phyloP scores from a whole-genome alignment of 2,329 filamentous ascomycete species.

The Albophoma yamanashiensis region DNA sequence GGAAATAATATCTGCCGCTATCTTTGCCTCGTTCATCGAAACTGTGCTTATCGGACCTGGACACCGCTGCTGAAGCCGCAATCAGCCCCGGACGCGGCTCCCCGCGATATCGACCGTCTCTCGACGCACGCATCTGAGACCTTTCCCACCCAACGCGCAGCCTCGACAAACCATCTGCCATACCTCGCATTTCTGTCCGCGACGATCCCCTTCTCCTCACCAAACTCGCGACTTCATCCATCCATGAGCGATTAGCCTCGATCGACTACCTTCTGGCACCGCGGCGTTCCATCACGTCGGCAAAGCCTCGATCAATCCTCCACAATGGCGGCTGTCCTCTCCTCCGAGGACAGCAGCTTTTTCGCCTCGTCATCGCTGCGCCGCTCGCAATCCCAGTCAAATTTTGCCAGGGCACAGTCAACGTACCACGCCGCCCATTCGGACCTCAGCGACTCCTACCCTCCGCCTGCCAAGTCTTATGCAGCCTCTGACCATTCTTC shows the following conservation, averaged over 20 bases:
- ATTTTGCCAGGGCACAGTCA: conserved; percentile 34
- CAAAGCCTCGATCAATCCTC: neutral
- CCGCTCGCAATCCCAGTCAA: conserved; percentile 50
- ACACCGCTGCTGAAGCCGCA: neutral
- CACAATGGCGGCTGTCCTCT: conserved; percentile 45
- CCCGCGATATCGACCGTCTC: neutral
- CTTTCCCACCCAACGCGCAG: neutral
- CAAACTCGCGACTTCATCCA: neutral
- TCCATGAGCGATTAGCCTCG: conserved; percentile 1
- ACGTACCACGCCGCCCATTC: conserved; percentile 34
- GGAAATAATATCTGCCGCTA: neutral
- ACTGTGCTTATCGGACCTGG: neutral
- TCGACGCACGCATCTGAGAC: neutral
- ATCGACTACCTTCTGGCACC: neutral
- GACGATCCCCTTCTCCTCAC: neutral
- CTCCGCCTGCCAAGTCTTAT: conserved; percentile 28
- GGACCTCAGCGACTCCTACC: conserved; percentile 36
- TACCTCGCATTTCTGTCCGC: neutral
- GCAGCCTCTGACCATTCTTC: conserved; percentile 41
- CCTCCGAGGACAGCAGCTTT: conserved; percentile 45
- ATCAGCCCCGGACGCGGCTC: neutral
- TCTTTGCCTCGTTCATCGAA: neutral
- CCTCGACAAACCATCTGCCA: neutral
- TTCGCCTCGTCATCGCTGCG: conserved; percentile 44
- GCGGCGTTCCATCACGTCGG: conserved; percentile 3